Conservation (phyloP, 805 yeast species). For the Lipomyces japonicus region DNA sequence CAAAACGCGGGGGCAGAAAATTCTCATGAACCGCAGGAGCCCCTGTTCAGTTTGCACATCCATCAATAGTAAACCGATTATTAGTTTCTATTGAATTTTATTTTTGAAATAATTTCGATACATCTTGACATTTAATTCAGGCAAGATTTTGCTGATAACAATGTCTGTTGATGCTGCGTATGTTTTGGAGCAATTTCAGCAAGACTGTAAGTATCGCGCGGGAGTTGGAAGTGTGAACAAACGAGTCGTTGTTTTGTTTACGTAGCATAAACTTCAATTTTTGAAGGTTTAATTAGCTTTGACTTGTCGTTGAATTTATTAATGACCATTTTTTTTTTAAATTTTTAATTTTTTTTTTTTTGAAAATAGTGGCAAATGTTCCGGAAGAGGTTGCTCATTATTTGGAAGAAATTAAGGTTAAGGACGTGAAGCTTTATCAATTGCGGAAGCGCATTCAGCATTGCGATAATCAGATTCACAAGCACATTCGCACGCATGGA, state of each 20-base stretch:
- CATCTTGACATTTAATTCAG: too few relatives aligned
- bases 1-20: too few relatives aligned
- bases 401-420: slow-evolving; percentile 68
- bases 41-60: too few relatives aligned
- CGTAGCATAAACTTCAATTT: too few relatives aligned
- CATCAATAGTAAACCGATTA: too few relatives aligned
- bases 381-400: slow-evolving; percentile 83
- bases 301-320: neutral
- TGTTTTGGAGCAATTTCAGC: slow-evolving; percentile 63
- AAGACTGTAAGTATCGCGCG: slow-evolving; percentile 33
- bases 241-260: too few relatives aligned
- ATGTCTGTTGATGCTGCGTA: slow-evolving; percentile 80
- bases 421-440: slow-evolving; percentile 65
- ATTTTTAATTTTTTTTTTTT: neutral
- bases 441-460: slow-evolving; percentile 61
- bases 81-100: too few relatives aligned
- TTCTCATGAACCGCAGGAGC: too few relatives aligned
- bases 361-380: slow-evolving; percentile 57
- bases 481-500: slow-evolving; percentile 77
- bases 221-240: too few relatives aligned
- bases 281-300: neutral
- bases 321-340: neutral
- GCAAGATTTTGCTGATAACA: too few relatives aligned
- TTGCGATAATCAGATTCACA: slow-evolving; percentile 76
- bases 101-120: too few relatives aligned